Evolutionary conservation across 371 early-diverging fungal genomes (phyloP), one percentile per base, ranked within the genome.

Genomic region (Saksenaea oblongispora): DNA sequence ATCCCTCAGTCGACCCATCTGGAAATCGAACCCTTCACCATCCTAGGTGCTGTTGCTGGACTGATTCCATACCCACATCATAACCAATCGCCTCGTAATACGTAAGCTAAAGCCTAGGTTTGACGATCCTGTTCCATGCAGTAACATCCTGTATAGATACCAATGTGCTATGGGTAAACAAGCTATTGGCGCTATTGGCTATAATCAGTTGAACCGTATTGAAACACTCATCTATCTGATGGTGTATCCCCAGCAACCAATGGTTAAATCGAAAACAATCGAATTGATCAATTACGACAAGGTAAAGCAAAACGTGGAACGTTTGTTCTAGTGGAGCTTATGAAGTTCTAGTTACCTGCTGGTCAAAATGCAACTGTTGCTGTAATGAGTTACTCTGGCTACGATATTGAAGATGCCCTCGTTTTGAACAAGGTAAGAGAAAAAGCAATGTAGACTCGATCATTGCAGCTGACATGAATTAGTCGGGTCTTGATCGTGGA

Each of bases 81-180:
- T 84, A 99, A 99, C 82, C 99, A 99, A 80, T 94, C 95, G 58
- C 99, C 99, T 34, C 93, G 99, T 84, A 99, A 99, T 84, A 99
- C 99, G 34, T 95, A 91, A 72, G 70, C 67, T 5, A 3, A 9
- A 27, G 1, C 34, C 26, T n/a, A 36, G 26, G 13, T 51, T 36
- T 58, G 34, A 58, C 28, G 34, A n/a, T 11, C 56, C 36, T 34
- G 10, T 26, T 39, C 24, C 22, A 22, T 18, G 7, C 7, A 47
- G 14, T 27, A 18, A 53, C 34, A 7, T 2, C 7, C 7, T 15
- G 5, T 51, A 4, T 22, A 75, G 68, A 5, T 93, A 94, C 67
- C 98, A 98, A 84, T 99, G 98, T 75, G 99, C 99, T 75, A 99
- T 99, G 99, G 99, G 99, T 74, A 99, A 99, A 83, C 99, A 99